A percentile compares a stretch with the other conserved stretches of the same genome.
Conservation (phyloP, 208 protist genomes). For the Crithidia fasciculata region DNA sequence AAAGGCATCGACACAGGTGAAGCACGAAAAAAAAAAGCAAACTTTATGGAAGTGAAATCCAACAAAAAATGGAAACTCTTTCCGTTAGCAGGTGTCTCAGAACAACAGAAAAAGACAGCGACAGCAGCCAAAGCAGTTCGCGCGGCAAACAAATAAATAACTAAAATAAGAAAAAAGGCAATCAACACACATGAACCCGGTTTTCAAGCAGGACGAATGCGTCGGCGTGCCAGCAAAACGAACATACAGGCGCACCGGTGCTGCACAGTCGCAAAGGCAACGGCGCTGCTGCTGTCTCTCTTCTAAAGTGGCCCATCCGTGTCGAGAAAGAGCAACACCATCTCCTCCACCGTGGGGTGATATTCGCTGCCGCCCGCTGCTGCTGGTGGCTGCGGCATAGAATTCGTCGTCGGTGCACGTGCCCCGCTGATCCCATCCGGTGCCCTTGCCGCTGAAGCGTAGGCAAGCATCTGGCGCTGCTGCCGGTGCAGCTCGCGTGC, state of each 20-base stretch:
- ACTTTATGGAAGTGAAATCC: background rate
- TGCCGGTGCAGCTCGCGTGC: constrained; percentile 27
- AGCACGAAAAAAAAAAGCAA: background rate
- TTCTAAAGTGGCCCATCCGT: constrained; percentile 33
- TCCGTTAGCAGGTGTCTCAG: background rate
- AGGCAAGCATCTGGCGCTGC: constrained; percentile 8
- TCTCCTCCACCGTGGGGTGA: constrained; percentile 48
- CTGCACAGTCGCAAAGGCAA: too few species aligned
- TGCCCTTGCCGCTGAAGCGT: background rate
- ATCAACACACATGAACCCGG: background rate
- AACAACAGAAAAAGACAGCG: background rate
- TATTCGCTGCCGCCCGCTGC: background rate
- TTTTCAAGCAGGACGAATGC: too few species aligned
- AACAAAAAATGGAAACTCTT: too few species aligned
- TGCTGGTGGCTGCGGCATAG: background rate
- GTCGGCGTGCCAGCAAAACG: background rate
- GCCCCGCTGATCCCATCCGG: background rate
- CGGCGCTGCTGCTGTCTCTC: too few species aligned
- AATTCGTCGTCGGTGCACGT: background rate
- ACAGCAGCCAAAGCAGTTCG: background rate
- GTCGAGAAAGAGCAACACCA: constrained; percentile 37
- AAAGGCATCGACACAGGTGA: too few species aligned
- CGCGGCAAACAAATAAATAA: background rate
- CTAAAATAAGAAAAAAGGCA: background rate
- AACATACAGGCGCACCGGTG: background rate